Evolutionary conservation across 2,329 filamentous ascomycete species (phyloP), one percentile per base, ranked within the genome.

Genomic region (Cordyceps cicadae): DNA sequence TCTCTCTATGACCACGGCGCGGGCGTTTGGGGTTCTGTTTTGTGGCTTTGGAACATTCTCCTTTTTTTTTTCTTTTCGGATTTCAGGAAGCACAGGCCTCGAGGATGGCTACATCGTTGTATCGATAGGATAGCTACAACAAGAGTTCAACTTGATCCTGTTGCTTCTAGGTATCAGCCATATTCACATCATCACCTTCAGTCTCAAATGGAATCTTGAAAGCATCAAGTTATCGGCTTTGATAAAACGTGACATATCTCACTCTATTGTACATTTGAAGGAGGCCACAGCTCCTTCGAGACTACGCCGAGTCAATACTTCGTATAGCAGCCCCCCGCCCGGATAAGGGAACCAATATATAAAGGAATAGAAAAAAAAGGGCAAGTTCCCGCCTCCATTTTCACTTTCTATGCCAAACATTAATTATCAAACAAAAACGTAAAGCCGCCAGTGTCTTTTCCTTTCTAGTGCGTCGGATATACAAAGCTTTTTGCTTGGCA

Each of bases 371-470:
- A 17, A 49, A 49, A n/a, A n/a, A 37, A 41, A 54, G 7, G n/a
- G 46, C 50, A n/a, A 26, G 37, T 32, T 49, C 43, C 50, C 29
- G 32, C 39, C 50, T 54, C 58, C 41, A 53, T 37, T 39, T 48
- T 53, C 56, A 48, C 32, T 54, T 59, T 60, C 50, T 60, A 54
- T 60, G 51, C 58, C 50, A 60, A 60, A 60, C 58, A 60, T 60
- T 60, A 60, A 54, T 45, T 53, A 46, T 53, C 37, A 49, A 60
- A 54, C 41, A 15, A 54, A 49, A 60, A 54, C 21, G 39, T 39
- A 60, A 29, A 48, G 29, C 50, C 29, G 26, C 48, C n/a, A 19
- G 37, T 19, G 34, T 26, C n/a, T 45, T 45, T 52, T 59, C 2
- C 15, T 26, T 19, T 43, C 21, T 29, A 54, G 32, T 39, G 43